A percentile compares a stretch with the other conserved stretches of the same genome.
phyloP scores from a whole-genome alignment of 164 flowering plant species.

The Piper betle region DNA sequence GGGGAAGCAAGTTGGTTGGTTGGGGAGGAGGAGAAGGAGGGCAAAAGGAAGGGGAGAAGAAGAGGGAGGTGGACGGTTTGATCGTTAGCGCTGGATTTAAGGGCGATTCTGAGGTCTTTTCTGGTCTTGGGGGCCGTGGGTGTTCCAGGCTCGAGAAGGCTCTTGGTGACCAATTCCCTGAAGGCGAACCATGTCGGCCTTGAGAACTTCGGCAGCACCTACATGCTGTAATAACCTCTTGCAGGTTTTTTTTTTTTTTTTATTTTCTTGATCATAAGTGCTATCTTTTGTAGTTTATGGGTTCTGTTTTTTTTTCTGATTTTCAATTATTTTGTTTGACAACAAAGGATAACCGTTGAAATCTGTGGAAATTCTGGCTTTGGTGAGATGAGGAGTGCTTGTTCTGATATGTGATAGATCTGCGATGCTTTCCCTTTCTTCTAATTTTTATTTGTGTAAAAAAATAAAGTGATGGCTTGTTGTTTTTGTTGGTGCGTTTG shows the following conservation, averaged over 20 bases:
- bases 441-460: no score
- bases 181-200: constrained; percentile 94
- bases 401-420: no score
- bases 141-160: constrained; percentile 96
- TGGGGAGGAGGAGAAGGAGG: not conserved
- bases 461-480: no score
- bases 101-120: not conserved
- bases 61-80: not conserved
- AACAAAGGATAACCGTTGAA: no score
- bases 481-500: no score
- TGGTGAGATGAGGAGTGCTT: no score
- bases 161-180: constrained; percentile 96
- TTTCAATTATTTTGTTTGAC: no score
- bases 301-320: not conserved
- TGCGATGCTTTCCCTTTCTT: no score
- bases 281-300: not conserved
- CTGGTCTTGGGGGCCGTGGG: constrained; percentile 77
- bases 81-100: not conserved
- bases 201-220: constrained; percentile 96
- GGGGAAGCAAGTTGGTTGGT: no score
- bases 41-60: no score
- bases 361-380: no score
- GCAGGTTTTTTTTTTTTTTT: constrained; percentile 54
- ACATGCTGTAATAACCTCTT: constrained; percentile 92
- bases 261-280: not conserved